Evolutionary conservation across 495 filamentous ascomycete genomes (phyloP).

Genomic region (Penicillium verhagenii): DNA sequence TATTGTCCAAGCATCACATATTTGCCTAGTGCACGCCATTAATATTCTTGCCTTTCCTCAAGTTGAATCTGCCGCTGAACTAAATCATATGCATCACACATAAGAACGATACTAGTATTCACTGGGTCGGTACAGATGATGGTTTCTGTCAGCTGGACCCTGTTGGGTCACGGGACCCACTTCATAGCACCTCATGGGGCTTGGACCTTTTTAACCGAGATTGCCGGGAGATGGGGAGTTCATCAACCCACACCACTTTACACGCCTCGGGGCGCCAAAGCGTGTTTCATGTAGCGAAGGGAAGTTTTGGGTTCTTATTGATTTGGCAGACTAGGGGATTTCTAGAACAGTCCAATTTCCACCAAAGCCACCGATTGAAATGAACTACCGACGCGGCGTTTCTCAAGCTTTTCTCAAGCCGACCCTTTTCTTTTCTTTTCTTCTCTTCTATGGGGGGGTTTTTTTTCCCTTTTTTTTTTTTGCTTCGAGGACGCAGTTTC

Average conservation of each 20-base stretch:
- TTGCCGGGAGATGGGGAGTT: background rate
- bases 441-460: too few species aligned
- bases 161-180: background rate
- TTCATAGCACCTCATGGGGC: background rate
- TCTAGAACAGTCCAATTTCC: background rate
- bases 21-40: background rate
- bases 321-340: too few species aligned
- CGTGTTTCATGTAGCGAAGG: background rate
- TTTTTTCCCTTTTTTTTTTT: background rate
- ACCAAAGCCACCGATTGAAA: background rate
- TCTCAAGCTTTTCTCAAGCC: background rate
- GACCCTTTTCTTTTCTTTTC: too few species aligned
- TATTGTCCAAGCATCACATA: background rate
- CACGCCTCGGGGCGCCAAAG: background rate
- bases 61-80: background rate
- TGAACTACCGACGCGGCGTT: background rate
- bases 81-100: background rate
- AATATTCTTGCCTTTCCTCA: background rate
- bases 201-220: background rate
- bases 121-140: too few species aligned
- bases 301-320: background rate
- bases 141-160: background rate
- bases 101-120: too few species aligned
- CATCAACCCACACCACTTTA: background rate
- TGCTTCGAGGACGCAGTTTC: too few species aligned